These are phyloP conservation scores for Colletotrichum sojae DNA, from an alignment of 2,329 filamentous ascomycete genomes.

Conservation along the genomic window DNA sequence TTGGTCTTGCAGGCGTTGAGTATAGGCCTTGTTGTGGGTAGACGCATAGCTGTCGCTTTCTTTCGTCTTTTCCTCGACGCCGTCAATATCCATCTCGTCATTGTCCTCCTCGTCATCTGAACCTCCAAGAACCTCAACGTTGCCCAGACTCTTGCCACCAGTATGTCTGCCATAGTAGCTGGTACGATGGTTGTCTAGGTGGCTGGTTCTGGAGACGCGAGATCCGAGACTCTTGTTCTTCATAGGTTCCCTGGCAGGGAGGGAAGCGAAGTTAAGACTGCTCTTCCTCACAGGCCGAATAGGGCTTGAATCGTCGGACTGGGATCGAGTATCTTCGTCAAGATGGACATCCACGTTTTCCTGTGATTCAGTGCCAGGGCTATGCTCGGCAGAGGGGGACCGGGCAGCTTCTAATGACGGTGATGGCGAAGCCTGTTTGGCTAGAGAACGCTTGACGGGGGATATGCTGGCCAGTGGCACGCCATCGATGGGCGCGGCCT, in stretches of 20 bases:
- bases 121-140: constrained; percentile 58
- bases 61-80: constrained; percentile 62
- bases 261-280: constrained; percentile 92
- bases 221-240: constrained; percentile 86
- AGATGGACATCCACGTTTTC: constrained; percentile 47
- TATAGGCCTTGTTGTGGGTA: constrained; percentile 87
- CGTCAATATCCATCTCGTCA: constrained; percentile 69
- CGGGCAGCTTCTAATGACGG: constrained; percentile 12
- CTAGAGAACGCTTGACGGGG: constrained; percentile 42
- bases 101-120: constrained; percentile 62
- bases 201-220: constrained; percentile 81
- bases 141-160: constrained; percentile 77
- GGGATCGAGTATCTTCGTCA: constrained; percentile 68
- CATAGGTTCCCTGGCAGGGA: constrained; percentile 91
- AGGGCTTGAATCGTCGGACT: constrained; percentile 80
- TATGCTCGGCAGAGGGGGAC: constrained; percentile 22
- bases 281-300: constrained; percentile 88
- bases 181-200: constrained; percentile 79
- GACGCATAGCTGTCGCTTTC: constrained; percentile 63
- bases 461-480: constrained; percentile 44
- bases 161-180: constrained; percentile 83
- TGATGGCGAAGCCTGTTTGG: constrained; percentile 44
- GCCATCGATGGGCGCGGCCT: constrained; percentile 42
- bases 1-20: constrained; percentile 91
- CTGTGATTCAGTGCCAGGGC: constrained; percentile 20